These are phyloP conservation scores for Grigorovia yakushimaensis DNA, from an alignment of 805 yeast species.

Conservation along the genomic window DNA sequence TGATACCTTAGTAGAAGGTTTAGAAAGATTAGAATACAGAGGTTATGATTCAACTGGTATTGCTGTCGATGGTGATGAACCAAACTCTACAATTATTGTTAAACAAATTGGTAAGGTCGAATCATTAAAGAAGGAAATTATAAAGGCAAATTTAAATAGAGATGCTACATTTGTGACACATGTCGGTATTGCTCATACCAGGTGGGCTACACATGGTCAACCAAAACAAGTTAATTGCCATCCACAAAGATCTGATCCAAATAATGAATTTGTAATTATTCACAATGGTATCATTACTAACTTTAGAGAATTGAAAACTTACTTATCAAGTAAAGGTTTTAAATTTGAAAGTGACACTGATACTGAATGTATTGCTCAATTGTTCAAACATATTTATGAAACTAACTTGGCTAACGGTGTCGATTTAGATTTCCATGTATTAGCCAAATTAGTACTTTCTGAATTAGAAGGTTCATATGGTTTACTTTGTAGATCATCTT, in stretches of 20 bases:
- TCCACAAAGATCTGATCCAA: constrained; percentile 84
- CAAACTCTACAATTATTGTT: constrained; percentile 60
- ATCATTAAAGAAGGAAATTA: constrained; percentile 61
- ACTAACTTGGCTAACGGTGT: constrained; percentile 60
- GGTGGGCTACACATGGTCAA: constrained; percentile 99
- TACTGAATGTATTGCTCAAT: constrained; percentile 94
- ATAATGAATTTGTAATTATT: constrained; percentile 79
- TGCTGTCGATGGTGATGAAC: constrained; percentile 83
- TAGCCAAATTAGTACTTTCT: constrained; percentile 83
- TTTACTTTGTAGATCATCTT: constrained; percentile 79
- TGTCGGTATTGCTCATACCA: constrained; percentile 95
- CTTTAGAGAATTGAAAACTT: constrained; percentile 80
- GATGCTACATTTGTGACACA: constrained; percentile 67
- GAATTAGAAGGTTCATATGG: constrained; percentile 98
- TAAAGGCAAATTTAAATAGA: constrained; percentile 42
- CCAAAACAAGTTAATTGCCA: constrained; percentile 84
- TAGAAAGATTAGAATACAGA: constrained; percentile 85
- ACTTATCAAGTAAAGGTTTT: constrained; percentile 71
- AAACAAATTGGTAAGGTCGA: constrained; percentile 89
- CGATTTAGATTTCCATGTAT: constrained; percentile 78
- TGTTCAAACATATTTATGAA: constrained; percentile 85
- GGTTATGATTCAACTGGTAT: constrained; percentile 98
- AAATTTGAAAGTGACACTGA: constrained; percentile 88
- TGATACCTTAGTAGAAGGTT: constrained; percentile 79
- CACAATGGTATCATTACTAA: constrained; percentile 98